A percentile compares a stretch with the other conserved stretches of the same genome.
phyloP scores from a whole-genome alignment of 305 asterid genomes.

The Solanum hybrid region DNA sequence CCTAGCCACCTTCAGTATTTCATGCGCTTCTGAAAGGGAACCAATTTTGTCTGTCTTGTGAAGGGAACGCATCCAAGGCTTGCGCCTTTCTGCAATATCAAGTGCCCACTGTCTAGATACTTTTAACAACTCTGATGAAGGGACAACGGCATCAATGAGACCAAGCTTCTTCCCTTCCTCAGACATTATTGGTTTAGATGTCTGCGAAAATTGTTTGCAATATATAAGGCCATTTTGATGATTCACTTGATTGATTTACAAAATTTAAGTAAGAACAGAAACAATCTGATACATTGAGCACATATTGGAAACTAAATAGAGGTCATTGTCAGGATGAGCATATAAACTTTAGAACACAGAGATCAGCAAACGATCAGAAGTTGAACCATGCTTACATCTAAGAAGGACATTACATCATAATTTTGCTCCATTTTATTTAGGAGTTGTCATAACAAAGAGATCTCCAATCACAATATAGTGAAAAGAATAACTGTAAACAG shows the following conservation, averaged over 20 bases:
- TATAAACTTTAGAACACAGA: neutral
- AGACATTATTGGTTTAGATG: constrained; percentile 56
- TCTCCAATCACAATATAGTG: neutral
- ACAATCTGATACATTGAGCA: neutral
- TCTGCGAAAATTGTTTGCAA: constrained; percentile 31
- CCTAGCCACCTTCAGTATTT: constrained; percentile 49
- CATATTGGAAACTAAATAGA: neutral
- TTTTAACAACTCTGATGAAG: constrained; percentile 57
- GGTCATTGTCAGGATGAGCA: neutral
- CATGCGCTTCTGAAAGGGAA: constrained; percentile 58
- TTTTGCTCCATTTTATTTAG: neutral
- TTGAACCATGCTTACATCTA: neutral
- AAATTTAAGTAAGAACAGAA: neutral
- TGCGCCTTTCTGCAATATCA: constrained; percentile 57
- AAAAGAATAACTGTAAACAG: neutral
- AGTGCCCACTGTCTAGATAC: constrained; percentile 75
- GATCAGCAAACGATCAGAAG: neutral
- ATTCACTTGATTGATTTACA: neutral
- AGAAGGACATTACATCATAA: neutral
- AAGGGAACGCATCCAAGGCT: constrained; percentile 86
- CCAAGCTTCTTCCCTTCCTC: constrained; percentile 87
- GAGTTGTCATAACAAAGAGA: neutral
- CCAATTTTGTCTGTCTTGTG: constrained; percentile 72
- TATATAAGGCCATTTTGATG: neutral
- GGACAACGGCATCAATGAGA: constrained; percentile 74